phyloP scores from a whole-genome alignment of 331 rosid genomes.

The Erythrophleum ivorense region DNA sequence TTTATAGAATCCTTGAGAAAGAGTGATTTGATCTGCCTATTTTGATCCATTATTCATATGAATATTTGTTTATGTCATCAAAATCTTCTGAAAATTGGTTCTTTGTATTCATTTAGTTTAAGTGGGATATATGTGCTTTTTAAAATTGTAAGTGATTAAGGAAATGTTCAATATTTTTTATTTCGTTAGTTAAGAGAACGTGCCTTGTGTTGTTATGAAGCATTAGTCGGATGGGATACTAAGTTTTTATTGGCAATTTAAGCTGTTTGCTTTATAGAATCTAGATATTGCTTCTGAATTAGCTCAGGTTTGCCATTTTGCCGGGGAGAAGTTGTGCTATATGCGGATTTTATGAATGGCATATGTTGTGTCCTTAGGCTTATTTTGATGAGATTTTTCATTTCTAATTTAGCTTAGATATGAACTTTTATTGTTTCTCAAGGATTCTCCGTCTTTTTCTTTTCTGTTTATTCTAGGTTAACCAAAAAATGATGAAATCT shows the following conservation, averaged over 20 bases:
- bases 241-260: neutral
- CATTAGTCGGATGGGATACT: neutral
- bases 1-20: neutral
- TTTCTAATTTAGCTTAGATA: slow-evolving; percentile 3
- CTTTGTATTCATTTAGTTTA: neutral
- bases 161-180: neutral
- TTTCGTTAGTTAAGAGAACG: neutral
- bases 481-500: slow-evolving; percentile 93
- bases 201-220: slow-evolving; percentile 12
- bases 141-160: neutral
- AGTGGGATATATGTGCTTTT: neutral
- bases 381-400: neutral
- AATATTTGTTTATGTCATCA: neutral
- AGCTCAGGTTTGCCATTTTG: neutral
- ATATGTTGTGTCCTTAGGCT: neutral
- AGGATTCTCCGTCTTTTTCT: neutral
- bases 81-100: slow-evolving; percentile 1
- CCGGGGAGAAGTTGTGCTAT: neutral
- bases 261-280: neutral
- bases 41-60: slow-evolving; percentile 4
- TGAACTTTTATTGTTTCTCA: neutral
- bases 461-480: slow-evolving; percentile 55
- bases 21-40: neutral
- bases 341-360: neutral
- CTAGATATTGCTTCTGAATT: neutral